phyloP scores from a whole-genome alignment of 2,329 filamentous ascomycete species.

The Stromatinia cepivora region DNA sequence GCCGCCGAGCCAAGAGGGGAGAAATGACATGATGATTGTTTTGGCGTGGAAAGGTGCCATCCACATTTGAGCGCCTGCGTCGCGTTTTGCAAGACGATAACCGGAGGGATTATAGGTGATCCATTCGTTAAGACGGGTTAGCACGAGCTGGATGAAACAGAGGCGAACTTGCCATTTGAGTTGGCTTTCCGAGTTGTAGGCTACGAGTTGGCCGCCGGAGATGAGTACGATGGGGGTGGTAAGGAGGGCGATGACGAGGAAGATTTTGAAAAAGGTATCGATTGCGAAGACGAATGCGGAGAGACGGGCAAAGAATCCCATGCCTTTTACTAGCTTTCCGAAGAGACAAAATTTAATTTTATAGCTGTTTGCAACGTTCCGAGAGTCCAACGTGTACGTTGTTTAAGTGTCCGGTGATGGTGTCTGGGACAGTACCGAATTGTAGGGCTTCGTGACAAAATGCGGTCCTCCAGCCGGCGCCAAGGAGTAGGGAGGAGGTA shows the following conservation, averaged over 20 bases:
- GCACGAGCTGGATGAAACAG: conserved; percentile 53
- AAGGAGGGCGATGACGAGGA: conserved; percentile 55
- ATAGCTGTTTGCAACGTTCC: conserved; percentile 54
- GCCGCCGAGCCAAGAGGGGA: conserved; percentile 61
- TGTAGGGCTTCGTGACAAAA: conserved; percentile 61
- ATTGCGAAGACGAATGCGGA: conserved; percentile 59
- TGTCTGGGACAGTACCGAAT: conserved; percentile 59
- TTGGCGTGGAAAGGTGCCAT: conserved; percentile 63
- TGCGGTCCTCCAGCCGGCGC: conserved; percentile 61
- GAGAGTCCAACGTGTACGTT: conserved; percentile 53
- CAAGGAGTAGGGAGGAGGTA: conserved; percentile 59
- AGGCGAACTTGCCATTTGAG: conserved; percentile 59
- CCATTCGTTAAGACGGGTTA: conserved; percentile 57
- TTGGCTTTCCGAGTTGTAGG: conserved; percentile 53
- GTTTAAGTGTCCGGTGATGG: conserved; percentile 57
- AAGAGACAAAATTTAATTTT: conserved; percentile 60
- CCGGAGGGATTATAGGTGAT: conserved; percentile 59
- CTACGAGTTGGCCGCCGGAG: conserved; percentile 57
- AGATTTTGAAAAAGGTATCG: conserved; percentile 56
- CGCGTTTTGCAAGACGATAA: conserved; percentile 59
- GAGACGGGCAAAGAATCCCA: conserved; percentile 58
- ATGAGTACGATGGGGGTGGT: conserved; percentile 60
- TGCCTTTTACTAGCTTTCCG: conserved; percentile 52
- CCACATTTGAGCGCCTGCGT: conserved; percentile 58
- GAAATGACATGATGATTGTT: conserved; percentile 57